These are phyloP conservation scores for Amyloporia xantha DNA, from an alignment of 768 basidiomycete species.

Conservation along the genomic window DNA sequence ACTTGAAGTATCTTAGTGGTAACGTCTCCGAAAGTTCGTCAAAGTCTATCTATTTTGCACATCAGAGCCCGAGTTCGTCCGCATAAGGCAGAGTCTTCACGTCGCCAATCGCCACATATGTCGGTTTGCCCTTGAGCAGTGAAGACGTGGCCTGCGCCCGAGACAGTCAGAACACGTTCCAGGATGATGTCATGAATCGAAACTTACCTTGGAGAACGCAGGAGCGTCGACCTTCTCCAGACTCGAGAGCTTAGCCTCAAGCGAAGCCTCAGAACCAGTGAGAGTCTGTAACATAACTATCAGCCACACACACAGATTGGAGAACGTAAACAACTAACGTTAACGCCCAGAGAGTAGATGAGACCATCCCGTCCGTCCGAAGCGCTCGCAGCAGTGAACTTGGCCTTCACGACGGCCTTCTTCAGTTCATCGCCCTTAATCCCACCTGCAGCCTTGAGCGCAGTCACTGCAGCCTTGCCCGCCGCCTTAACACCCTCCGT, in stretches of 20 bases:
- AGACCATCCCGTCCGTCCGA: slow-evolving; percentile 68
- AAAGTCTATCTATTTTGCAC: slow-evolving; percentile 3
- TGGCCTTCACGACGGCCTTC: slow-evolving; percentile 82
- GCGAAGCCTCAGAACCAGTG: slow-evolving; percentile 45
- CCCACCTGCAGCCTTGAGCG: slow-evolving; percentile 44
- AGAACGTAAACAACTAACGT: slow-evolving; percentile 38
- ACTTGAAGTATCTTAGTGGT: background rate
- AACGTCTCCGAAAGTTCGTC: background rate
- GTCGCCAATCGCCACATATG: slow-evolving; percentile 84
- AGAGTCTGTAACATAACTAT: slow-evolving; percentile 45
- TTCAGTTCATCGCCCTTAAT: slow-evolving; percentile 60
- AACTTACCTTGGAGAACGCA: slow-evolving; percentile 63
- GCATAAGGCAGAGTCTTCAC: slow-evolving; percentile 68
- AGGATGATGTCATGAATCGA: background rate
- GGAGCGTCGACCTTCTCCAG: slow-evolving; percentile 64
- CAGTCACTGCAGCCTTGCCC: slow-evolving; percentile 60
- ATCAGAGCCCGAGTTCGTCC: slow-evolving; percentile 76
- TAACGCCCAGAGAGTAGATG: slow-evolving; percentile 51
- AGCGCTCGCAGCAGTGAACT: slow-evolving; percentile 69
- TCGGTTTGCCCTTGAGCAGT: slow-evolving; percentile 73
- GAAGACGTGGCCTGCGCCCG: slow-evolving; percentile 53
- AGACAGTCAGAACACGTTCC: background rate
- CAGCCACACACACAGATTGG: background rate
- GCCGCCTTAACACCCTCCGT: slow-evolving; percentile 59
- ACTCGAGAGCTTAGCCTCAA: slow-evolving; percentile 57